These are phyloP conservation scores for Lactarius quietus DNA, from an alignment of 768 basidiomycete species.

Conservation along the genomic window DNA sequence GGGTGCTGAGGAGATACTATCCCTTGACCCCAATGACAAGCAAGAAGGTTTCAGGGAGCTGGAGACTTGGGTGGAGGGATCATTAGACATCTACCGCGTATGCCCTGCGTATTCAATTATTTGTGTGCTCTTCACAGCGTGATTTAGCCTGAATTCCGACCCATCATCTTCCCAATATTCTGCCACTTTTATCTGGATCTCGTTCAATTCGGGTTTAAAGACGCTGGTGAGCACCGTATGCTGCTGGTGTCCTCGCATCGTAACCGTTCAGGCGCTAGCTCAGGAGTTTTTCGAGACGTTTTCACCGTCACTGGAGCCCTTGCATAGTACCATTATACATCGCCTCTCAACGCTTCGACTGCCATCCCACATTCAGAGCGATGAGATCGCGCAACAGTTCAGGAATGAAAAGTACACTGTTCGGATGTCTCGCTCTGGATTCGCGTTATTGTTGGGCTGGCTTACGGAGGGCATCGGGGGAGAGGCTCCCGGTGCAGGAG, in stretches of 20 bases:
- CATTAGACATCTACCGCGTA: constrained; percentile 88
- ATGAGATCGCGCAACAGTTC: constrained; percentile 80
- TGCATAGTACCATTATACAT: constrained; percentile 67
- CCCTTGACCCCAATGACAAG: constrained; percentile 78
- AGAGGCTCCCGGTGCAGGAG: constrained; percentile 74
- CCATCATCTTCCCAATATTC: constrained; percentile 93
- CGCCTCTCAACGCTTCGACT: constrained; percentile 77
- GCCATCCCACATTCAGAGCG: constrained; percentile 79
- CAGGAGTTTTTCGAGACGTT: constrained; percentile 71
- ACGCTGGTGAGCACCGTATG: constrained; percentile 63
- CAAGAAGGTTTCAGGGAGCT: constrained; percentile 83
- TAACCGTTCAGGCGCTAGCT: constrained; percentile 43
- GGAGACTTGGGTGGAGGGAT: constrained; percentile 87
- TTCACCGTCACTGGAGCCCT: constrained; percentile 58
- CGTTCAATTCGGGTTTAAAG: constrained; percentile 84
- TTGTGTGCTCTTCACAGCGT: constrained; percentile 12
- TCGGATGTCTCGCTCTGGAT: constrained; percentile 87
- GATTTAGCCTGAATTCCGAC: constrained; percentile 83
- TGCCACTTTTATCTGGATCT: constrained; percentile 97
- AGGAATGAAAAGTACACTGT: constrained; percentile 88
- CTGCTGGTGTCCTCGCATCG: constrained; percentile 17
- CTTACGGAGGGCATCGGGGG: constrained; percentile 89
- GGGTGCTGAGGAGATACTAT: constrained; percentile 78
- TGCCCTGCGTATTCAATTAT: constrained; percentile 27
- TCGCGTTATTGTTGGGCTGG: constrained; percentile 92